Evolutionary conservation across 2,329 filamentous ascomycete genomes (phyloP), one percentile per base, ranked within the genome.

Genomic region (Berkeleyomyces rouxiae): DNA sequence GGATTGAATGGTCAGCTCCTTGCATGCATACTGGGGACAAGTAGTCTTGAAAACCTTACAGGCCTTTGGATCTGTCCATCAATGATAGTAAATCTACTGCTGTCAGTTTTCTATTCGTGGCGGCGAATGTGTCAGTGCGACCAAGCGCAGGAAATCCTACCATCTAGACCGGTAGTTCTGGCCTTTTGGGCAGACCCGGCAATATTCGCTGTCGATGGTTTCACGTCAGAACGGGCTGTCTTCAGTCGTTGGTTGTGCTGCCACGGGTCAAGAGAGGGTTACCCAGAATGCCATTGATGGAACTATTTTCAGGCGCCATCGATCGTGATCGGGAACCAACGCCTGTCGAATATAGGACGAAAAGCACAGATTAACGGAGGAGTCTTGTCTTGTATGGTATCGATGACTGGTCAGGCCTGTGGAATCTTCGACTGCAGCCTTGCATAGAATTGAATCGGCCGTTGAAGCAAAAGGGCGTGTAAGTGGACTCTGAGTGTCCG

Each of bases 111-210:
- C 44, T 33, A 3, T 42, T 64, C 11, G 42, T 31, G 47, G 42
- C 31, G 43, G 10, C 10, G n/a, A n/a, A 31, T 37, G 51, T 39
- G 5, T 55, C 51, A 7, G 7, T n/a, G 51, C 33, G 51, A 37
- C 51, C 33, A 55, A 31, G 33, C 16, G 51, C 7, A 4, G 11
- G 6, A 36, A 2, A 44, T 58, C 70, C 60, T 67, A 77, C 75
- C 74, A 66, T 76, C 74, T 1, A 78, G 66, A 9, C 74, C 75
- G 42, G 72, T 71, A 37, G 74, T 72, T 39, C 75, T 72, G 53
- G 74, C 71, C 66, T 72, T 76, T 49, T 73, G 33, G 37, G 70
- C 57, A 57, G 60, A 60, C 36, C 60, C 61, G 5, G 63, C 60
- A 9, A 64, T 47, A 33, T 49, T 51, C 37, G 61, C 63, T 64